These are phyloP conservation scores for Paratinospora sagittata DNA, from an alignment of 164 flowering plant genomes.

Conservation along the genomic window DNA sequence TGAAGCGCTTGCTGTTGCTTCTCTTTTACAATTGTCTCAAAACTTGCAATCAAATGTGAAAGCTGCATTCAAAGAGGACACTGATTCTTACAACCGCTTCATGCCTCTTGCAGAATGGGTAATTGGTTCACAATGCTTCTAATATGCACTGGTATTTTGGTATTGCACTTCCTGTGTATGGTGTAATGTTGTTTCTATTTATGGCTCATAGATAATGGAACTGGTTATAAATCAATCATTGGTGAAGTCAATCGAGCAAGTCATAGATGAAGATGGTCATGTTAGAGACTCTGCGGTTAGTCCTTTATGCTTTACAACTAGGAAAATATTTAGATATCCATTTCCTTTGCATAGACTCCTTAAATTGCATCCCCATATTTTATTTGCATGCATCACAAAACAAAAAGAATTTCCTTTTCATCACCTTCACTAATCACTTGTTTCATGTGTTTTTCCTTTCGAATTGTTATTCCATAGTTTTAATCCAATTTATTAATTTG, in stretches of 20 bases:
- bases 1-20: slow-evolving; percentile 65
- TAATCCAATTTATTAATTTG: not conserved
- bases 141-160: not conserved
- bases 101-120: slow-evolving; percentile 81
- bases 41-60: slow-evolving; percentile 53
- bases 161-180: not conserved
- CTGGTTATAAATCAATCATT: slow-evolving; percentile 8
- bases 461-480: not conserved
- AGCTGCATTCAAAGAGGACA: slow-evolving; percentile 61
- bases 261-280: slow-evolving; percentile 11
- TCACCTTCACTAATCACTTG: not conserved
- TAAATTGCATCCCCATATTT: not conserved
- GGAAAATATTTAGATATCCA: not conserved
- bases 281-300: slow-evolving; percentile 14
- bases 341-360: not conserved
- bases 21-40: slow-evolving; percentile 48
- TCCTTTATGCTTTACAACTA: not conserved
- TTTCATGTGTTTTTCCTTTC: not conserved
- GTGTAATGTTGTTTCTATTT: slow-evolving; percentile 9
- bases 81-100: slow-evolving; percentile 59
- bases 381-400: not conserved
- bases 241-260: slow-evolving; percentile 8
- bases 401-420: not conserved
- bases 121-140: slow-evolving; percentile 8
- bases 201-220: slow-evolving; percentile 13